phyloP scores from a whole-genome alignment of 805 yeast species.

The Zygotorulaspora chibaensis region DNA sequence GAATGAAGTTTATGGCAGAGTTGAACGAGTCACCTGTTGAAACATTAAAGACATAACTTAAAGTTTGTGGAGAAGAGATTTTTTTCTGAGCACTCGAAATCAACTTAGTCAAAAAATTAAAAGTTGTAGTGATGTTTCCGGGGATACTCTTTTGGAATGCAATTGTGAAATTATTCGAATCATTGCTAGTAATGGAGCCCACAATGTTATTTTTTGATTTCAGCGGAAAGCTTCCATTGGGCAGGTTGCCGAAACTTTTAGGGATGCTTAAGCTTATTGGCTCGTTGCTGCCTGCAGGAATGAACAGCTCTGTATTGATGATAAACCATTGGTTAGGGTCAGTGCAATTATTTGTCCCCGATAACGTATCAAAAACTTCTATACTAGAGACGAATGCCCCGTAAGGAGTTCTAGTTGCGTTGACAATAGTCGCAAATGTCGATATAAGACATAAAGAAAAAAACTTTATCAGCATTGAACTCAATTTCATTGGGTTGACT shows the following conservation, averaged over 20 bases:
- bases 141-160: constrained; percentile 8
- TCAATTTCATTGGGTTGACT: not conserved
- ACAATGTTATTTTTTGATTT: constrained; percentile 13
- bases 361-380: constrained; percentile 24
- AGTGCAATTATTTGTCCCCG: constrained; percentile 21
- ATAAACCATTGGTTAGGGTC: constrained; percentile 29
- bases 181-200: constrained; percentile 20
- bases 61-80: constrained; percentile 17
- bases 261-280: constrained; percentile 27
- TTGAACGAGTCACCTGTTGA: constrained; percentile 20
- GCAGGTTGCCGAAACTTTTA: constrained; percentile 19
- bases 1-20: constrained; percentile 20
- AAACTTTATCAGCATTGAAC: not conserved
- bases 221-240: constrained; percentile 21
- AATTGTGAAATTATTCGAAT: constrained; percentile 25
- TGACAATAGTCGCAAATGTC: not conserved
- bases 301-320: constrained; percentile 24
- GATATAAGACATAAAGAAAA: not conserved
- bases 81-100: constrained; percentile 13
- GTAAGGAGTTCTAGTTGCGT: constrained; percentile 11
- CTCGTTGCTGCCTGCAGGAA: constrained; percentile 19
- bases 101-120: constrained; percentile 27
- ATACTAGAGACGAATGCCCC: constrained; percentile 20
- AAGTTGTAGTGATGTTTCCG: constrained; percentile 19
- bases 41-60: constrained; percentile 21